phyloP scores from a whole-genome alignment of 106 monocot genomes.

The Dioscorea zingiberensis region DNA sequence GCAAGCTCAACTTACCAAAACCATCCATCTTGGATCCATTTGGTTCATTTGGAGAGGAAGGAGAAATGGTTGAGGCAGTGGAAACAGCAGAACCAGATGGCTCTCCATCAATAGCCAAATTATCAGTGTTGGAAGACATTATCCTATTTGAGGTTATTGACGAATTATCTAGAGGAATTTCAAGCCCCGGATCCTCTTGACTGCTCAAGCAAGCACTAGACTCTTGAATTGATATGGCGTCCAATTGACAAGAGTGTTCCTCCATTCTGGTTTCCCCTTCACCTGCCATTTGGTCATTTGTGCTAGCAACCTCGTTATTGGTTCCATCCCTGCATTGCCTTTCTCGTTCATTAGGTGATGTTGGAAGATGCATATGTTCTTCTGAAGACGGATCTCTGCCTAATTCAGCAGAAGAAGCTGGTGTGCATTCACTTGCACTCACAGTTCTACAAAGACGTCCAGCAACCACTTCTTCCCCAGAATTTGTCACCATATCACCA shows the following conservation, averaged over 20 bases:
- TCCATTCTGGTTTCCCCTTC: neutral
- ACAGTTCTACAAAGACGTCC: too few species aligned
- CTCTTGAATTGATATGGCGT: slow-evolving; percentile 8
- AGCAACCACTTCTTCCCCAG: too few species aligned
- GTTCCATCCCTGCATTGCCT: too few species aligned
- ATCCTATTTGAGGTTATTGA: slow-evolving; percentile 29
- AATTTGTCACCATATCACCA: too few species aligned
- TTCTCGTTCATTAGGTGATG: too few species aligned
- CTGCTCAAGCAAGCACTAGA: slow-evolving; percentile 44
- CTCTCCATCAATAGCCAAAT: slow-evolving; percentile 18
- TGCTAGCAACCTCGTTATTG: too few species aligned
- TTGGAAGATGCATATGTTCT: too few species aligned
- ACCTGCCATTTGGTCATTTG: too few species aligned
- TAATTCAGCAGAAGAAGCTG: too few species aligned
- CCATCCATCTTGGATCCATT: slow-evolving; percentile 8
- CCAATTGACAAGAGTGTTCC: slow-evolving; percentile 2
- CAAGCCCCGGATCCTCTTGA: slow-evolving; percentile 25
- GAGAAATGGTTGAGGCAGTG: slow-evolving; percentile 33
- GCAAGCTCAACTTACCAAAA: too few species aligned
- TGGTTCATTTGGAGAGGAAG: slow-evolving; percentile 9
- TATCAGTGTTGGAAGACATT: slow-evolving; percentile 9
- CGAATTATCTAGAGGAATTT: slow-evolving; percentile 41
- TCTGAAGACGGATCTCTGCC: too few species aligned
- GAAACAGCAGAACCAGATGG: slow-evolving; percentile 38
- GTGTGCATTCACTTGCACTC: too few species aligned